Conservation (phyloP, 148 eudicot genomes). For the Silene uniflora region DNA sequence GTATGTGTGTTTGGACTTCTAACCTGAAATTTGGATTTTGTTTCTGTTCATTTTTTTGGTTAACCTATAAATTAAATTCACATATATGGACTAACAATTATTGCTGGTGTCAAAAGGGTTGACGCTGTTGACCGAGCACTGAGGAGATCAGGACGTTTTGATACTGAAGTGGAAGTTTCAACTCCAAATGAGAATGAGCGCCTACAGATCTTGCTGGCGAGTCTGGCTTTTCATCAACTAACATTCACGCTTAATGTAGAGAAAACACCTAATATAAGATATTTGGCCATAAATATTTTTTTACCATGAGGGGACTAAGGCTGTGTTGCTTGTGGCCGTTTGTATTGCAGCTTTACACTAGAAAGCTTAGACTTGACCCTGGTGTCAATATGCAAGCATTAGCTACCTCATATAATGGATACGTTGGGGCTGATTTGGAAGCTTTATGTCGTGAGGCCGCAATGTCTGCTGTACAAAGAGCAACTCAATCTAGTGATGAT, state of each 20-base stretch:
- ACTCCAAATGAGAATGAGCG: conserved; percentile 90
- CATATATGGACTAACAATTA: conserved; percentile 20
- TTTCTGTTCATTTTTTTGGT: neutral
- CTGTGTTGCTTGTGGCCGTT: neutral
- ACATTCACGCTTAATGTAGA: neutral
- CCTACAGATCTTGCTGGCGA: conserved; percentile 66
- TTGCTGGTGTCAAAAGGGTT: conserved; percentile 45
- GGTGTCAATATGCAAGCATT: conserved; percentile 53
- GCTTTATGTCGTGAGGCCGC: conserved; percentile 92
- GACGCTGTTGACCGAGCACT: conserved; percentile 95
- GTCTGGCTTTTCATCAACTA: conserved; percentile 3
- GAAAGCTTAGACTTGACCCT: conserved; percentile 33
- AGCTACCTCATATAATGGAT: conserved; percentile 94
- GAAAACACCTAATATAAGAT: too few relatives aligned
- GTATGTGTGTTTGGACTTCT: conserved; percentile 4
- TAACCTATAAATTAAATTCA: neutral
- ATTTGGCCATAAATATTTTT: neutral
- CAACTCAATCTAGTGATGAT: conserved; percentile 36
- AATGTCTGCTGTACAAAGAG: conserved; percentile 39
- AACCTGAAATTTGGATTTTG: neutral
- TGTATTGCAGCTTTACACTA: neutral
- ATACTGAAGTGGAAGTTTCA: conserved; percentile 86
- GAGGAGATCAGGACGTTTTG: conserved; percentile 95
- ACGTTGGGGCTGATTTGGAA: conserved; percentile 96
- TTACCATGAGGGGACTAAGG: conserved; percentile 1